Base-by-base conservation (phyloP, 345 rosid species). In the Salix exigua region DNA sequence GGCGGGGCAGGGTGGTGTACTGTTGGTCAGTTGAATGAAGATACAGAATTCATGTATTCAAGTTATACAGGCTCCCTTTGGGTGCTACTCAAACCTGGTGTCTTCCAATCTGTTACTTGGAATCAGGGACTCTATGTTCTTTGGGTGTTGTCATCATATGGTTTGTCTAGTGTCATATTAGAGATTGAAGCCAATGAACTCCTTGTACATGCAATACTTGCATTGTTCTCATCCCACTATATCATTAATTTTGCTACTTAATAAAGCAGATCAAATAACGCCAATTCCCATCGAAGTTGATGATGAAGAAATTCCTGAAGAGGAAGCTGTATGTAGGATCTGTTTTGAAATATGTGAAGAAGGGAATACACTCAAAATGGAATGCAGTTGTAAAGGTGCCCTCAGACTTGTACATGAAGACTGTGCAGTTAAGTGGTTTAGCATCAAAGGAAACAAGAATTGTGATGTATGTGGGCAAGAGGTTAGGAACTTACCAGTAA, bases 221-320 rank as follows among this genome's bases (percentile, higher is more conserved):
- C 10, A 51, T 50, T 61, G 25, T 21, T 76, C 35, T 33, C 60
- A 50, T 26, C 68, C 28, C 74, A 19, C 53, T 30, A 64, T 73
- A 40, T 66, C 26, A 61, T 70, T 70, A 58, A 38, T 37, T 77
- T 74, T 19, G 70, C 71, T 74, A 73, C 78, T 78, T 53, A 60
- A 31, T 26, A 60, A 73, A 68, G 78, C 88, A 89, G 99, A 90
- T 89, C 85, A 94, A 80, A 88, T 90, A 68, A 78, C 79, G 75
- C 83, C 88, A 5, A 86, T 73, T 79, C 83, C 93, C 12, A 16
- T 48, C 3, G 92, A 89, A 83, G 89, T 31, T 60, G 83, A 87
- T 23, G 97, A 91, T 79, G 97, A 93, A 88, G 97, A 95, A 82
- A 95, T 95, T 71, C 94, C 96, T 18, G 99, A 95, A 88, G 99